Evolutionary conservation across 2,329 filamentous ascomycete species (phyloP), one percentile per base, ranked within the genome.

Genomic region (Claviceps citrina): DNA sequence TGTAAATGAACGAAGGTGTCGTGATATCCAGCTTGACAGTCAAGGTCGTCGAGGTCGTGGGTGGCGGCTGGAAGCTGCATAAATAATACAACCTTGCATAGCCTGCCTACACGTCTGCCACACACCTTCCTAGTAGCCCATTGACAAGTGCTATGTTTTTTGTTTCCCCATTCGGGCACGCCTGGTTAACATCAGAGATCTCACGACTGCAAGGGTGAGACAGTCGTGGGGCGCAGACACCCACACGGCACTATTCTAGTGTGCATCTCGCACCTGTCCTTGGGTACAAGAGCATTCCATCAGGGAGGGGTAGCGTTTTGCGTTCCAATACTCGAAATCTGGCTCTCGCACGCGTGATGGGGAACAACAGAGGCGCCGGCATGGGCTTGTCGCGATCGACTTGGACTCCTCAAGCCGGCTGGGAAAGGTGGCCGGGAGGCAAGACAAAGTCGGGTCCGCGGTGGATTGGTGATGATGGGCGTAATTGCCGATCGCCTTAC

Each of bases 171-270:
- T 18, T 32, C 12, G 7, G 8, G 5, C 16, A 13, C 15, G n/a
- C 12, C 24, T 36, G 24, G n/a, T 16, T 26, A 26, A 13, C 9
- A 19, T 6, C 22, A 10, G 12, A 44, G 33, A 13, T 38, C 24
- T 31, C 36, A 31, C 6, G 28, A 20, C n/a, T 44, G 18, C 10
- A 19, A 19, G 20, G 18, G 24, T 35, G 25, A 44, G 35, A 41
- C 42, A 42, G 42, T 8, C 41, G 43, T 46, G 45, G 43, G 45
- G 45, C 43, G 31, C 26, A 36, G n/a, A 34, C 43, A 40, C 27
- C 36, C 43, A 36, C 37, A 32, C 7, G n/a, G 24, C 26, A 20
- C 32, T 18, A 16, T 30, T 20, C 26, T 30, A 40, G 39, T 37
- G 36, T 44, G 36, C 36, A 39, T 30, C 26, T 26, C 13, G 33